phyloP scores from a whole-genome alignment of 2,329 filamentous ascomycete genomes.

The Westerdykella aurantiaca region DNA sequence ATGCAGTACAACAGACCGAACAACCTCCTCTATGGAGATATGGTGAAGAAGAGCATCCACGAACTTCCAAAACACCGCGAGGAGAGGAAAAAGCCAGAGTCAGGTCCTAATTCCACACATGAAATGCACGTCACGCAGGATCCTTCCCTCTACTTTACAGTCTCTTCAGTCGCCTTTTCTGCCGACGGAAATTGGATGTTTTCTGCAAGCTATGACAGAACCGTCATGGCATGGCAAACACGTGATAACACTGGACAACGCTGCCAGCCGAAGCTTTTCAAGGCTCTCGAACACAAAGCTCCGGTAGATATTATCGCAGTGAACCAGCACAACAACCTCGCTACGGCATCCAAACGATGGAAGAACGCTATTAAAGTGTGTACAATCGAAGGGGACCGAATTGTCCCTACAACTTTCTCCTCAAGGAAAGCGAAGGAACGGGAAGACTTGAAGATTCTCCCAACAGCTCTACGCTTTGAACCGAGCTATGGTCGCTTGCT shows the following conservation, averaged over 20 bases:
- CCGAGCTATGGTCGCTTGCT: conserved; percentile 37
- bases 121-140: conserved; percentile 48
- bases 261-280: conserved; percentile 14
- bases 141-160: conserved; percentile 50
- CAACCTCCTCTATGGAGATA: conserved; percentile 52
- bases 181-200: conserved; percentile 43
- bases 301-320: conserved; percentile 50
- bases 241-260: too few species aligned
- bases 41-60: conserved; percentile 37
- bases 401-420: conserved; percentile 13
- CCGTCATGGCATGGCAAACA: neutral
- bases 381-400: conserved; percentile 9
- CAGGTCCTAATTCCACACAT: conserved; percentile 40
- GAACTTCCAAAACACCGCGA: conserved; percentile 52
- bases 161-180: conserved; percentile 51
- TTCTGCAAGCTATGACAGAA: conserved; percentile 46
- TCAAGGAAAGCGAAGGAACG: conserved; percentile 27
- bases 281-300: conserved; percentile 40
- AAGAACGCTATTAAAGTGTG: conserved; percentile 30
- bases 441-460: conserved; percentile 25
- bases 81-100: conserved; percentile 28
- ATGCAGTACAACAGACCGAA: conserved; percentile 57
- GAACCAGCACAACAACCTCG: conserved; percentile 37
- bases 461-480: conserved; percentile 31
- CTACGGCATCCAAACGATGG: conserved; percentile 43